Evolutionary conservation across 2,329 filamentous ascomycete genomes (phyloP).

Genomic region (Ophiostoma sp.): DNA sequence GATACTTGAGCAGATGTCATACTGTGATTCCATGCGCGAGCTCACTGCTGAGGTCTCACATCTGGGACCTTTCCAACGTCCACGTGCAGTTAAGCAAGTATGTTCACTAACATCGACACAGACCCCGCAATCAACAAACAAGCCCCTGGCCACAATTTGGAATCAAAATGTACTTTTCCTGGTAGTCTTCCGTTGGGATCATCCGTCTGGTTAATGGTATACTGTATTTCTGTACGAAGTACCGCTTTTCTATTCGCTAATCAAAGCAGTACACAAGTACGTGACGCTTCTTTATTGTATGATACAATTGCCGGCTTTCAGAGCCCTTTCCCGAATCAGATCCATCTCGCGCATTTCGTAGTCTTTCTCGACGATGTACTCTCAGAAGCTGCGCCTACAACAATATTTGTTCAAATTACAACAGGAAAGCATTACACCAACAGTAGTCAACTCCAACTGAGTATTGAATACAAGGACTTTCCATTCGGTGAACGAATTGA

Average conservation of each 20-base stretch:
- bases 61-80: background rate
- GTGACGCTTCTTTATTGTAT: background rate
- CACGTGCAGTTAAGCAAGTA: no score
- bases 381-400: no score
- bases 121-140: background rate
- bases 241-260: background rate
- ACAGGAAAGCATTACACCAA: no score
- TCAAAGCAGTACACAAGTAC: no score
- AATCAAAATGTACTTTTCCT: background rate
- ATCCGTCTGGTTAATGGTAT: background rate
- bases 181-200: background rate
- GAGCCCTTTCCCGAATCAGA: background rate
- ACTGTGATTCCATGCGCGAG: background rate
- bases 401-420: no score
- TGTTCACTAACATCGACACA: background rate
- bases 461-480: no score
- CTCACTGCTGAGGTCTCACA: background rate
- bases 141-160: background rate
- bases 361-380: background rate
- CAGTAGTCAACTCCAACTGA: no score
- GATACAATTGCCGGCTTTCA: background rate
- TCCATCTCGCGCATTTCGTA: background rate
- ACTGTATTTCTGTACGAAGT: background rate
- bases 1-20: background rate
- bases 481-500: no score